Percentiles rank a stretch among this genome's conserved stretches.
Conservation (phyloP, 2,329 filamentous ascomycete genomes). For the Parasarocladium wereldwijsianum region DNA sequence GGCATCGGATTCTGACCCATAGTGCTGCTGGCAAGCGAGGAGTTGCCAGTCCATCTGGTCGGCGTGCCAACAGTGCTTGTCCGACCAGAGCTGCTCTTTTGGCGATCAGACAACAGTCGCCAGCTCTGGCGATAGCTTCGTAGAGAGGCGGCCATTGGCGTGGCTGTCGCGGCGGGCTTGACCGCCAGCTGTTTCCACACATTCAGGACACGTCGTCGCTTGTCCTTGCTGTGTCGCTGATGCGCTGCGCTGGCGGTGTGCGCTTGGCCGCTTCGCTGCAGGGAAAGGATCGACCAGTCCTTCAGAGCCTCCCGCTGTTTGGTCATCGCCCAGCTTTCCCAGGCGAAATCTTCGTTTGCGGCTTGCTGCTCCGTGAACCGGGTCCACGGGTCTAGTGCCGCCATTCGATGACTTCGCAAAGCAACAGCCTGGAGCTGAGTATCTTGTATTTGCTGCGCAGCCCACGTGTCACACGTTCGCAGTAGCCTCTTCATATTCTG, state of each 20-base stretch:
- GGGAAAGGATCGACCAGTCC: conserved; percentile 20
- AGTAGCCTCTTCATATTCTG: conserved; percentile 7
- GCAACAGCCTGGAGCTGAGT: conserved; percentile 9
- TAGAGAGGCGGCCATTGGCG: conserved; percentile 1
- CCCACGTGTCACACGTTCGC: conserved; percentile 10
- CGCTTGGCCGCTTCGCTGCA: conserved; percentile 21
- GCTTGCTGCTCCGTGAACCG: conserved; percentile 9
- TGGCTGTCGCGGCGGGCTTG: conserved; percentile 1
- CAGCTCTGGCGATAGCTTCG: conserved; percentile 12
- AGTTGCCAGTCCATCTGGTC: conserved; percentile 29
- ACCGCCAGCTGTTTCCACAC: conserved; percentile 15
- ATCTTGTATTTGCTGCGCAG: conserved; percentile 7
- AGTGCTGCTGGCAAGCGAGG: conserved; percentile 19
- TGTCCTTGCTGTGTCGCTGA: conserved; percentile 17
- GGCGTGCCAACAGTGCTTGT: conserved; percentile 22
- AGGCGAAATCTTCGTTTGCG: conserved; percentile 12
- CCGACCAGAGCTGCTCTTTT: conserved; percentile 8
- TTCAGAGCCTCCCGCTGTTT: conserved; percentile 19
- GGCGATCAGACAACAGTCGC: conserved; percentile 12
- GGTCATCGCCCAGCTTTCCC: conserved; percentile 16
- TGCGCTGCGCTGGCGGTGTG: conserved; percentile 20
- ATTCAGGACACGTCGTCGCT: conserved; percentile 15
- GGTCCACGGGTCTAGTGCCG: conserved; percentile 12
- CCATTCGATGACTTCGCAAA: conserved; percentile 9
- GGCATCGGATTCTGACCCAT: conserved; percentile 15